Conservation (phyloP, 2,329 filamentous ascomycete species). For the Calonectria henricotiae region DNA sequence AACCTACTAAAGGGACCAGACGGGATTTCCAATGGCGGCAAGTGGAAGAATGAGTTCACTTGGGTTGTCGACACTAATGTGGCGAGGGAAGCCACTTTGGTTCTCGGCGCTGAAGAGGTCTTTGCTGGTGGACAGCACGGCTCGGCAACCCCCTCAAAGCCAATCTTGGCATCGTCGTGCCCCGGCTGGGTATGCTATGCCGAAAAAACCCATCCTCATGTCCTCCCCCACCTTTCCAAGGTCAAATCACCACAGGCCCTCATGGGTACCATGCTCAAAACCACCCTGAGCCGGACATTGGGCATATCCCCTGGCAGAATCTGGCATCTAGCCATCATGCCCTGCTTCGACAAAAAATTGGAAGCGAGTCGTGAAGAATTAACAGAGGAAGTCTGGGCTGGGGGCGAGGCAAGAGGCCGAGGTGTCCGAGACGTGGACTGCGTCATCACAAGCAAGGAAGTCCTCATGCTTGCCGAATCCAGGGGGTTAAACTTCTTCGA, state of each 20-base stretch:
- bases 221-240: conserved; percentile 90
- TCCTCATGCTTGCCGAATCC: conserved; percentile 89
- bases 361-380: conserved; percentile 95
- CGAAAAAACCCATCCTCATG: conserved; percentile 96
- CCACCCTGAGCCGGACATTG: conserved; percentile 81
- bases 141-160: conserved; percentile 58
- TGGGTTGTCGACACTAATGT: conserved; percentile 94
- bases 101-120: conserved; percentile 83
- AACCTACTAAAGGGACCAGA: conserved; percentile 80
- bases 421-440: conserved; percentile 93
- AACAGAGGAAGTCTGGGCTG: conserved; percentile 83
- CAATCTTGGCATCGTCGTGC: conserved; percentile 90
- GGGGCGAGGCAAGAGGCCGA: conserved; percentile 64
- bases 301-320: conserved; percentile 84
- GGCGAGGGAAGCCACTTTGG: conserved; percentile 86
- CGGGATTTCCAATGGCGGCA: conserved; percentile 80
- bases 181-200: conserved; percentile 99
- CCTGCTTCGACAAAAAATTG: conserved; percentile 99
- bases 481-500: conserved; percentile 83
- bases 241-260: conserved; percentile 96
- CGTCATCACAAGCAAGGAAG: conserved; percentile 96
- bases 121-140: conserved; percentile 56
- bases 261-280: conserved; percentile 92
- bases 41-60: conserved; percentile 82
- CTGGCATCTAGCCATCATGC: conserved; percentile 97